Evolutionary conservation across 23 red algal genomes (phyloP), one percentile per base, ranked within the genome.

Genomic region (Pyropia haitanensis): DNA sequence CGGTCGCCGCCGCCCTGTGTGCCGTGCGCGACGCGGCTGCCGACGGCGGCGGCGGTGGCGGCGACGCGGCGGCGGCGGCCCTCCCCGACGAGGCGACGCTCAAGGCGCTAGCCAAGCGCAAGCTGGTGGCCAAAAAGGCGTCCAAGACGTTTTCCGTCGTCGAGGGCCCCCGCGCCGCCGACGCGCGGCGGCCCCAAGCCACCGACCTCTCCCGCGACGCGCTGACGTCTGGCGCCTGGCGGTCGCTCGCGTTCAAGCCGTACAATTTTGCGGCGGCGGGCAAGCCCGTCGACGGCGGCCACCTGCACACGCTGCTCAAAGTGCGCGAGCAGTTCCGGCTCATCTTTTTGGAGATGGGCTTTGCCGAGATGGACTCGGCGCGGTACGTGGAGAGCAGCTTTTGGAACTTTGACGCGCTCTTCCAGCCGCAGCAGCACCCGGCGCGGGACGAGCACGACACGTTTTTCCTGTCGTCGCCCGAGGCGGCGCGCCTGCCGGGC

Each of bases 401-500:
- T 59, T 96, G 92, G 92, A 96, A 96, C 69, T 96, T 96, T 63
- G 92, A 96, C 53, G 92, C 92, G 16, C 73, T 96, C 5, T 96
- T 96, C 71, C 92, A 96, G 69, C 92, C 92, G 18, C 92, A 96
- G 58, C 92, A 96, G 68, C 92, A 96, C 75, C 92, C 92, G 32
- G 92, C 92, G 6, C 56, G 92, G 21, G 92, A 96, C 73, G 92
- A 83, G 46, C 92, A 96, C 57, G 92, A 96, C 65, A 96, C 92
- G 13, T 96, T 96, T 65, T 96, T 96, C 53, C 65, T 96, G 39
- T 86, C 77, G 2, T 76, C 76, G 57, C 92, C 92, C n/a, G 69
- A 67, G 58, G 56, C 63, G n/a, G 72, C 70, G 28, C 71, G 73
- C 51, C 56, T 89, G 1, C 46, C 63, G 60, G 86, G 90, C 60